These are phyloP conservation scores for Debaryomyces tyrocola DNA, from an alignment of 805 yeast genomes.

Conservation along the genomic window DNA sequence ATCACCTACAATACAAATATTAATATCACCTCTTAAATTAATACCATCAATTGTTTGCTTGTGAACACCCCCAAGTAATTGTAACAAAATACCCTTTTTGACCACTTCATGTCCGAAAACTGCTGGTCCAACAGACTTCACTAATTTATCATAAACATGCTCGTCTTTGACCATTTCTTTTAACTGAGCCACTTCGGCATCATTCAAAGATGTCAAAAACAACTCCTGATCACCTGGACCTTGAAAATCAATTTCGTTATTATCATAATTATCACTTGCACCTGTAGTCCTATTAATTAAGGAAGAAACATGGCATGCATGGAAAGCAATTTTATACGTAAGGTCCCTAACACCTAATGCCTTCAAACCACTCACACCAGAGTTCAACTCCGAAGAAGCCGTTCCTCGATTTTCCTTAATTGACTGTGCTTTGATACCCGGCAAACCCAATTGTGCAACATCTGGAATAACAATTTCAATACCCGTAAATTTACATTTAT, in stretches of 20 bases:
- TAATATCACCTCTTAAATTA: conserved; percentile 92
- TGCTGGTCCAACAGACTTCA: conserved; percentile 89
- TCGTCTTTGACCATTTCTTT: conserved; percentile 89
- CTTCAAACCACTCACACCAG: conserved; percentile 87
- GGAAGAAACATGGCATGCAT: conserved; percentile 88
- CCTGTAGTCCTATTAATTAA: conserved; percentile 33
- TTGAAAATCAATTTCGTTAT: conserved; percentile 26
- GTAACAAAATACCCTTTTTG: conserved; percentile 87
- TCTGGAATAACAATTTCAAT: conserved; percentile 95
- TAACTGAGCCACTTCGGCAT: conserved; percentile 80
- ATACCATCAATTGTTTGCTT: conserved; percentile 92
- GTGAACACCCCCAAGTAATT: conserved; percentile 93
- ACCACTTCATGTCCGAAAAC: conserved; percentile 94
- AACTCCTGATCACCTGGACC: conserved; percentile 77
- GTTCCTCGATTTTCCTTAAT: conserved; percentile 63
- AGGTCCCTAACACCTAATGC: conserved; percentile 93
- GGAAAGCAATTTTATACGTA: conserved; percentile 86
- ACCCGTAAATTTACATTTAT: conserved; percentile 90
- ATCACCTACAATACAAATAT: conserved; percentile 95
- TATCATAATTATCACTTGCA: conserved; percentile 21
- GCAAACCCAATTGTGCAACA: conserved; percentile 88
- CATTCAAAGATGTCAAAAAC: conserved; percentile 73
- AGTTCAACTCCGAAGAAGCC: conserved; percentile 68
- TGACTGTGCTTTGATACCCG: conserved; percentile 89
- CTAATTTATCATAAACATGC: conserved; percentile 79